A percentile compares a stretch with the other conserved stretches of the same genome.
These are phyloP conservation scores for Microbotryum scabiosae DNA, from an alignment of 1,284 basidiomycete species.

Conservation along the genomic window DNA sequence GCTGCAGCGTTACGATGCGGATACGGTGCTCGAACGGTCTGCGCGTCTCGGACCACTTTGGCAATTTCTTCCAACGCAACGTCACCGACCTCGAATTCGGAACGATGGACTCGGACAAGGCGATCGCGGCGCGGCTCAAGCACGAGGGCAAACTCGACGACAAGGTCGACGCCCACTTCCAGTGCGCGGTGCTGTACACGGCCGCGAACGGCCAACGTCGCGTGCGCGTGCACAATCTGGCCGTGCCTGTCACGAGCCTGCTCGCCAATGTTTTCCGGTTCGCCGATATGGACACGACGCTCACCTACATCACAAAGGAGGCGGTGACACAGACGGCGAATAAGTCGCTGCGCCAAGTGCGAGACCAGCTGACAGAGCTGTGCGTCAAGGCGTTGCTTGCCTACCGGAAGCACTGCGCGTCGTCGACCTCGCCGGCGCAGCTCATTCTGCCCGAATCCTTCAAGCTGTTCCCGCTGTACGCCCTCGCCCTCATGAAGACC, in stretches of 20 bases:
- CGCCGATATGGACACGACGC: conserved; percentile 81
- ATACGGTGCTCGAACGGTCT: conserved; percentile 82
- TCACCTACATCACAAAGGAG: conserved; percentile 71
- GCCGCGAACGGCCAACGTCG: conserved; percentile 66
- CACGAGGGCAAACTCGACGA: conserved; percentile 59
- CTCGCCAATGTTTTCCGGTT: conserved; percentile 87
- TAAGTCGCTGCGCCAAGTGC: conserved; percentile 63
- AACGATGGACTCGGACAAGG: conserved; percentile 69
- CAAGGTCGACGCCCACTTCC: conserved; percentile 69
- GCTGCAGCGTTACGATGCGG: conserved; percentile 70
- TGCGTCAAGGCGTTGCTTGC: conserved; percentile 76
- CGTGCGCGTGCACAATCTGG: conserved; percentile 78
- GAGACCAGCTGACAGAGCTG: conserved; percentile 74
- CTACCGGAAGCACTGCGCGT: conserved; percentile 85
- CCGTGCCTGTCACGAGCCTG: conserved; percentile 67
- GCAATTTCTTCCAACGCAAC: conserved; percentile 71
- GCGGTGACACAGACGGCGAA: conserved; percentile 60
- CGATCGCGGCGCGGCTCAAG: conserved; percentile 61
- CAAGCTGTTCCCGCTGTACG: conserved; percentile 77
- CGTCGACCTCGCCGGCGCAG: conserved; percentile 67
- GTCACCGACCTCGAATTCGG: conserved; percentile 73
- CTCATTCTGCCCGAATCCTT: conserved; percentile 91
- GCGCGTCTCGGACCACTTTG: conserved; percentile 61
- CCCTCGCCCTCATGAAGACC: conserved; percentile 75
- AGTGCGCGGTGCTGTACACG: conserved; percentile 89